phyloP scores from a whole-genome alignment of 345 rosid species.

The Atalantia buxifolia region DNA sequence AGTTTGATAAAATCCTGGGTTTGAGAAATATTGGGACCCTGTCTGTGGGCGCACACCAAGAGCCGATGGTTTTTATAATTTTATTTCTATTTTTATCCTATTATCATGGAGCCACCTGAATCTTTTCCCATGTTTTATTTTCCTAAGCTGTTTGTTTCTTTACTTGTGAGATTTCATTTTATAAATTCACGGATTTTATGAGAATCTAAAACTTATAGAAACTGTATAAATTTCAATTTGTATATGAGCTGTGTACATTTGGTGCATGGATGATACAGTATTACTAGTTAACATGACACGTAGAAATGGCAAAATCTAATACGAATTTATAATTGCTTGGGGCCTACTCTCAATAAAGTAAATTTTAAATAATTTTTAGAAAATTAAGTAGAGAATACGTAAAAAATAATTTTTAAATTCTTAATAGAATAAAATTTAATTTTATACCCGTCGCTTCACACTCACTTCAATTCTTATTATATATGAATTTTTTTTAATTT shows the following conservation, averaged over 20 bases:
- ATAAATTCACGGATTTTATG: neutral
- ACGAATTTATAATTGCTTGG: too few species aligned
- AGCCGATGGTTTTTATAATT: neutral
- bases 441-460: too few species aligned
- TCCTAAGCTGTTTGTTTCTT: neutral
- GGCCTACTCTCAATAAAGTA: fast-evolving
- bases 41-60: neutral
- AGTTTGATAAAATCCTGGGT: neutral
- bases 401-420: too few species aligned
- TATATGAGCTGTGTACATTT: too few species aligned
- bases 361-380: too few species aligned
- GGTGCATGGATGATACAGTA: too few species aligned
- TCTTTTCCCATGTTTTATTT: neutral
- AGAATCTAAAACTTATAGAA: neutral
- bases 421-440: fast-evolving
- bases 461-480: too few species aligned
- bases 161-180: neutral
- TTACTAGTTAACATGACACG: too few species aligned
- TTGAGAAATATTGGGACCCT: neutral
- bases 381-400: too few species aligned
- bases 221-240: neutral
- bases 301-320: too few species aligned
- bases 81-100: neutral
- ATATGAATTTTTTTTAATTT: too few species aligned
- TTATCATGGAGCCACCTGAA: neutral